phyloP scores from a whole-genome alignment of 352 stramenopile genomes.

The Phytopythium kandeliae region DNA sequence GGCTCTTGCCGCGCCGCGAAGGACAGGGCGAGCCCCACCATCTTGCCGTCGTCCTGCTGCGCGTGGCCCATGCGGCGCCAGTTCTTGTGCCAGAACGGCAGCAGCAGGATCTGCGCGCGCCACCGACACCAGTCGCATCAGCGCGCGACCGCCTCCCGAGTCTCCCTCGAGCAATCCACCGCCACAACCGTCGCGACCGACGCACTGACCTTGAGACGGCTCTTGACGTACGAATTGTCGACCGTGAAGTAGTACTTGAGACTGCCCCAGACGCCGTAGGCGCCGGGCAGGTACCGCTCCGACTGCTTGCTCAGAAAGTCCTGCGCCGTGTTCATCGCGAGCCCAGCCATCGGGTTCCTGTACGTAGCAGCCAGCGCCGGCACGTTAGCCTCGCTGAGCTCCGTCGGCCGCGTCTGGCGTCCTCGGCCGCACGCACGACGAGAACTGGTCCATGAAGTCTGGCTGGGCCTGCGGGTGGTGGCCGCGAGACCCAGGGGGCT shows the following conservation, averaged over 20 bases:
- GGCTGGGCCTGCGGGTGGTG: constrained; percentile 24
- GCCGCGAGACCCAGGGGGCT: constrained; percentile 5
- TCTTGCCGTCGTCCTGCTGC: constrained; percentile 61
- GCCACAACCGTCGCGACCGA: neutral
- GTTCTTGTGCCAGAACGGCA: constrained; percentile 85
- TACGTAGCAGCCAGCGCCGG: neutral
- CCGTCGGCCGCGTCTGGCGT: too few relatives aligned
- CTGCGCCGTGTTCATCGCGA: constrained; percentile 81
- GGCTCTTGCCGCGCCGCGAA: too few relatives aligned
- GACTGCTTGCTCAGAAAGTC: constrained; percentile 82
- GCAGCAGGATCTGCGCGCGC: constrained; percentile 56
- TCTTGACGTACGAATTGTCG: constrained; percentile 88
- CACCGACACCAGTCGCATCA: neutral
- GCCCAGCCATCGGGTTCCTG: constrained; percentile 82
- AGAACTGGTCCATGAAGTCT: constrained; percentile 79
- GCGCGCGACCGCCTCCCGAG: too few relatives aligned
- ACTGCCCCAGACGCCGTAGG: constrained; percentile 72
- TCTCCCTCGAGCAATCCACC: too few relatives aligned
- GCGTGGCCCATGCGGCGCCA: constrained; percentile 70
- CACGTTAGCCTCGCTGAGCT: neutral
- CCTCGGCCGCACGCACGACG: constrained; percentile 44
- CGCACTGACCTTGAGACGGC: constrained; percentile 61
- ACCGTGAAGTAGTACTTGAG: constrained; percentile 90
- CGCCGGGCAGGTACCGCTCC: constrained; percentile 71
- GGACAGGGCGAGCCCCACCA: too few relatives aligned